phyloP scores from a whole-genome alignment of 257 asterid genomes.

The Craterostigma plantagineum region DNA sequence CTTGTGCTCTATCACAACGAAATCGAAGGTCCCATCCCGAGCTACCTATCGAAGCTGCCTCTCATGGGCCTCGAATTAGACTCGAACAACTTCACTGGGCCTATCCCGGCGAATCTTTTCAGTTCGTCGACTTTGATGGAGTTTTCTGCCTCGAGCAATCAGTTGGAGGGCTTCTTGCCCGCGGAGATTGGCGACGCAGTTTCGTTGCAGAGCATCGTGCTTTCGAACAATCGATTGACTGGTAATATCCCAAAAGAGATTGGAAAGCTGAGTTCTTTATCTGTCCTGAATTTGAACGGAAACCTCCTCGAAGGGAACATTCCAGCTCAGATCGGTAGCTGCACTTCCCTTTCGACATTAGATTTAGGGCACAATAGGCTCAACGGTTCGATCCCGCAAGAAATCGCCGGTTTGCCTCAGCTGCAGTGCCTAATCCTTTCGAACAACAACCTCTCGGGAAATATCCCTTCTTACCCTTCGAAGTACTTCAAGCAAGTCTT shows the following conservation, averaged over 20 bases:
- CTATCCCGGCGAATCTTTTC: conserved; percentile 45
- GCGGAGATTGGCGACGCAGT: conserved; percentile 34
- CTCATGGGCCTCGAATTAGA: conserved; percentile 58
- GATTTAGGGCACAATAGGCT: conserved; percentile 56
- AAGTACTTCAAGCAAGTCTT: conserved; percentile 47
- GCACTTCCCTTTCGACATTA: conserved; percentile 41
- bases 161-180: conserved; percentile 41
- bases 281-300: conserved; percentile 43
- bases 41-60: conserved; percentile 50
- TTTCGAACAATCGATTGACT: conserved; percentile 27
- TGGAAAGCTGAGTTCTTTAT: conserved; percentile 31
- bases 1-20: conserved; percentile 34
- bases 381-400: conserved; percentile 34
- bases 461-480: conserved; percentile 36
- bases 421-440: conserved; percentile 69
- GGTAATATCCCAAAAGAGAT: conserved; percentile 49
- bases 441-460: conserved; percentile 45
- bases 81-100: conserved; percentile 62
- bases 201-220: conserved; percentile 35
- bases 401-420: conserved; percentile 32
- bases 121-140: conserved; percentile 32
- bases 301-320: conserved; percentile 41
- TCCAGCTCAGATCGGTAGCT: conserved; percentile 51
- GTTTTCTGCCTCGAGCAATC: conserved; percentile 56
- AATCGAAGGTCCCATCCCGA: conserved; percentile 42